Evolutionary conservation across 495 filamentous ascomycete genomes (phyloP).

Genomic region (Podospora conica): DNA sequence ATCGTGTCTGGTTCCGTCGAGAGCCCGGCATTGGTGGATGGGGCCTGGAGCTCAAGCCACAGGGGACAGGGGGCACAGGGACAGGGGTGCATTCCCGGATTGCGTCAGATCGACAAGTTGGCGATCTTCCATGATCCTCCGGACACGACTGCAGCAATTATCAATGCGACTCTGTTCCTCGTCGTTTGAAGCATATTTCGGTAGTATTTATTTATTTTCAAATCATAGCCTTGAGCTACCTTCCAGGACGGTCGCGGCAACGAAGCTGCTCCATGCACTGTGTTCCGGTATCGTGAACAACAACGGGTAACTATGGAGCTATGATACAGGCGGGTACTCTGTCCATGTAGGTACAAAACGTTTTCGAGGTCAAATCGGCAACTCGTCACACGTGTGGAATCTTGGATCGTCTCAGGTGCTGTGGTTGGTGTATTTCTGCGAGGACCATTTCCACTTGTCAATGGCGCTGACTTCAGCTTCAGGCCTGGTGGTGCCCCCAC

Average conservation of each 20-base stretch:
- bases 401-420: neutral
- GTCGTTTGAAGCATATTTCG: neutral
- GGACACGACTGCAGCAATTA: neutral
- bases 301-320: no score
- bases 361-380: neutral
- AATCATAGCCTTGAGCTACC: neutral
- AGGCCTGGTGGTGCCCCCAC: slow-evolving; percentile 4
- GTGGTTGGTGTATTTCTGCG: neutral
- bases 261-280: no score
- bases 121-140: neutral
- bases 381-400: neutral
- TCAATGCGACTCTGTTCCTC: neutral
- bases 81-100: neutral
- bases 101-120: neutral
- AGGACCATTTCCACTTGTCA: neutral
- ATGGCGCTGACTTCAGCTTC: neutral
- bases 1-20: neutral
- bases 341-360: neutral
- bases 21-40: neutral
- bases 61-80: neutral
- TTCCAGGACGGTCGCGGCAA: neutral
- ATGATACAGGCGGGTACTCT: neutral
- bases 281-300: no score
- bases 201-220: neutral
- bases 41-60: neutral